phyloP scores from a whole-genome alignment of 345 rosid species.

The Hypericum perforatum region DNA sequence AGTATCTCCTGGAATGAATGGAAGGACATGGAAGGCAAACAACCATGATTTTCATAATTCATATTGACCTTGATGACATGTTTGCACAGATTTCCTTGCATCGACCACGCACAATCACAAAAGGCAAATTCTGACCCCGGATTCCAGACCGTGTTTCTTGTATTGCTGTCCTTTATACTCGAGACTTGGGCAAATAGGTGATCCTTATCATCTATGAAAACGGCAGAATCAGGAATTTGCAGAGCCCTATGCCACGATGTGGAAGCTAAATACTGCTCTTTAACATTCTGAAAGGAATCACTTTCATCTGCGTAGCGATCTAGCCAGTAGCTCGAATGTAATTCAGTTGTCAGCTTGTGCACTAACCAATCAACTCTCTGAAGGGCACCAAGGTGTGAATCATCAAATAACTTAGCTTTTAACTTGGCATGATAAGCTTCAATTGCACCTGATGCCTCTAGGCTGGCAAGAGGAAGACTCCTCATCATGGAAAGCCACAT shows the following conservation, averaged over 20 bases:
- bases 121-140: constrained; percentile 92
- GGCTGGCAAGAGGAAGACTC: constrained; percentile 90
- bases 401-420: constrained; percentile 72
- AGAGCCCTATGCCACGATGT: constrained; percentile 89
- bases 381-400: constrained; percentile 87
- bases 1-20: constrained; percentile 47
- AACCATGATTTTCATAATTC: constrained; percentile 40
- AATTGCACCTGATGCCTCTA: constrained; percentile 90
- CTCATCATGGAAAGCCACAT: constrained; percentile 87
- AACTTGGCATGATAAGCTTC: constrained; percentile 96
- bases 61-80: constrained; percentile 81
- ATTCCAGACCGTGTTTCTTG: constrained; percentile 63
- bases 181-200: constrained; percentile 51
- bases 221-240: constrained; percentile 71
- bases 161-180: constrained; percentile 50
- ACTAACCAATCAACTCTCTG: constrained; percentile 95
- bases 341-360: constrained; percentile 83
- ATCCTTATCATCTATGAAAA: constrained; percentile 43
- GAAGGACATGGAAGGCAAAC: constrained; percentile 54
- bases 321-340: constrained; percentile 92
- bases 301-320: constrained; percentile 90
- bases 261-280: constrained; percentile 83
- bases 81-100: constrained; percentile 92
- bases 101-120: constrained; percentile 84
- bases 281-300: constrained; percentile 73